Evolutionary conservation across 2,329 filamentous ascomycete species (phyloP).

Genomic region (Mariannaea sp.): DNA sequence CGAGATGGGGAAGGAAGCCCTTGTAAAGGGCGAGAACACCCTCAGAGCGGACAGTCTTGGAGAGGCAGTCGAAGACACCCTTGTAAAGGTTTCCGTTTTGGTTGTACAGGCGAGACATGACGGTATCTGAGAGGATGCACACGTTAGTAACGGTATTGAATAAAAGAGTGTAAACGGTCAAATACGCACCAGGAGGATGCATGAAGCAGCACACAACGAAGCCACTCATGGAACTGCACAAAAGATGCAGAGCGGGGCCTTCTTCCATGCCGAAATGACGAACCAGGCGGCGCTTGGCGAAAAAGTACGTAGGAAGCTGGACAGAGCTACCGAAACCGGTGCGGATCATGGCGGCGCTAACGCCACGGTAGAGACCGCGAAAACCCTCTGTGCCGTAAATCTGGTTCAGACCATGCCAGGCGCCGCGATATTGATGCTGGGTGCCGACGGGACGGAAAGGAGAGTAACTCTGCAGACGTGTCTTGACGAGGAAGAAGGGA

Average conservation of each 20-base stretch:
- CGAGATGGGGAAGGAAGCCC: conserved; percentile 93
- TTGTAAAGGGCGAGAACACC: conserved; percentile 95
- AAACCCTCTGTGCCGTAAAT: conserved; percentile 82
- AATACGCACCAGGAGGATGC: conserved; percentile 88
- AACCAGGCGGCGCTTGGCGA: conserved; percentile 85
- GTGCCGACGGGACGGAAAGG: conserved; percentile 93
- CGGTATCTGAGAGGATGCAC: conserved; percentile 68
- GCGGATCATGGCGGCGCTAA: conserved; percentile 91
- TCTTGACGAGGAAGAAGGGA: conserved; percentile 98
- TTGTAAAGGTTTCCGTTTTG: conserved; percentile 97
- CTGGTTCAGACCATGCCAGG: conserved; percentile 77
- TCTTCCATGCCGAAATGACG: conserved; percentile 88
- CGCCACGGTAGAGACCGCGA: conserved; percentile 83
- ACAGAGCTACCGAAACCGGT: conserved; percentile 96
- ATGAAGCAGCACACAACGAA: conserved; percentile 98
- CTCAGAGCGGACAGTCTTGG: conserved; percentile 89
- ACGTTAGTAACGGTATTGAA: neutral
- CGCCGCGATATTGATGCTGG: conserved; percentile 91
- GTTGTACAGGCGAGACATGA: conserved; percentile 99
- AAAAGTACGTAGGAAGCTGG: conserved; percentile 97
- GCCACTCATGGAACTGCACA: conserved; percentile 86
- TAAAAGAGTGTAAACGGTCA: neutral
- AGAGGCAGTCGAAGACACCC: conserved; percentile 88
- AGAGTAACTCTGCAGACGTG: conserved; percentile 89
- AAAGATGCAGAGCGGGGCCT: conserved; percentile 83